Base-by-base conservation (phyloP, 768 basidiomycete genomes). In the Kwoniella sp. region DNA sequence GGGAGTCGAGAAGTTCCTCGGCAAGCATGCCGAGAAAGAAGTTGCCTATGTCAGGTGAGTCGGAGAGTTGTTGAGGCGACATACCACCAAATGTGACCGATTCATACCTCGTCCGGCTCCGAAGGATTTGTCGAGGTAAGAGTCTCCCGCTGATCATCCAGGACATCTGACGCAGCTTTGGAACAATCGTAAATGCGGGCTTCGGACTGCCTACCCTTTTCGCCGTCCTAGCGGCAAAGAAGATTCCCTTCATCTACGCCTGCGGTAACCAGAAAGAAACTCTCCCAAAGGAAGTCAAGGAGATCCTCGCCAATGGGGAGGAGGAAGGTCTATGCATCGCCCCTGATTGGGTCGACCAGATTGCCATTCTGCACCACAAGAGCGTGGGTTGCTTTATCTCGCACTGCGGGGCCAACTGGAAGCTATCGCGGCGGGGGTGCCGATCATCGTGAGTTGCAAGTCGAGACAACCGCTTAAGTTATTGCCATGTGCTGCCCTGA, bases 381-480 rank as follows among this genome's bases (percentile, higher is more conserved):
- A 25, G 60, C 9, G 51, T 57, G 0, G 13, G 44, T 6, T 50
- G 51, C 37, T 67, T 67, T 24, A 26, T 67, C 8, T 57, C 55
- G 29, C 65, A 67, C 21, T 67, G 65, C 49, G 65, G 65, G 17
- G 65, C 55, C 29, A 67, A 67, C 50, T 55, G 1, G 65, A 67
- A 50, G 26, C 46, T 27, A 61, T 67, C 30, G 50, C 56, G 37
- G 65, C 65, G 21, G 60, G 54, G 9, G 60, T 61, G 17, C 65
- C 65, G 2, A 50, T 58, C n/a, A 58, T 58, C 27, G 57, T 58
- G 57, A 48, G 57, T 37, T 22, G 30, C 49, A 5, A 19, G 30
- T 60, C 58, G 24, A 6, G 33, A 33, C 6, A 6, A 13, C 13
- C 13, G 33, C 33, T 6, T 33, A 13, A 6, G 33, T 33, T 33